phyloP scores from a whole-genome alignment of 1,139 yeast species.

The Sporopachydermia cereana region DNA sequence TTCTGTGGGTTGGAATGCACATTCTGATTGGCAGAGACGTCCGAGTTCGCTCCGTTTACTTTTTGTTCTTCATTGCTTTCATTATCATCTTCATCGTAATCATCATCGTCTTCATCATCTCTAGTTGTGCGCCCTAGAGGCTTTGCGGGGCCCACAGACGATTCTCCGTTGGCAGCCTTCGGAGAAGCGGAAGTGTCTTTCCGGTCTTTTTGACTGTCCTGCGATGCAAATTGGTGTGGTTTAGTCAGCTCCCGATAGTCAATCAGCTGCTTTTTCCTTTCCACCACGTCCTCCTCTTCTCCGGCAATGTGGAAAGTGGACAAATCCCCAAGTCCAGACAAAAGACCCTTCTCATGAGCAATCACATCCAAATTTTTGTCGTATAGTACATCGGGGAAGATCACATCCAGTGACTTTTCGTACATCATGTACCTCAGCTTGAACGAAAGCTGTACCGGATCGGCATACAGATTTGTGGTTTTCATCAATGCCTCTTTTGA shows the following conservation, averaged over 20 bases:
- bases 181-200: not conserved
- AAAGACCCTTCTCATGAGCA: not conserved
- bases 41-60: slow-evolving; percentile 8
- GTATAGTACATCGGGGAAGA: slow-evolving; percentile 16
- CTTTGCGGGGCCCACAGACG: not conserved
- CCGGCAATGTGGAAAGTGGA: not conserved
- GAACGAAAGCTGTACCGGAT: slow-evolving; percentile 25
- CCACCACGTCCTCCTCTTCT: not conserved
- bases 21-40: not conserved
- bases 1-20: too few species aligned
- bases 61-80: slow-evolving; percentile 7
- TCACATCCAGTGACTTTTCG: slow-evolving; percentile 23
- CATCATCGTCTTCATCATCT: slow-evolving; percentile 11
- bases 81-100: slow-evolving; percentile 19
- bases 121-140: not conserved
- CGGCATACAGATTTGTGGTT: slow-evolving; percentile 14
- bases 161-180: not conserved
- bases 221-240: not conserved
- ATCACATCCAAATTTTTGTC: not conserved
- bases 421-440: slow-evolving; percentile 30
- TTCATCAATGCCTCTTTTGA: slow-evolving; percentile 1
- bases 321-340: not conserved
- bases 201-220: not conserved
- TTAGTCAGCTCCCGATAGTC: not conserved
- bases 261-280: not conserved